phyloP scores from a whole-genome alignment of 2,329 filamentous ascomycete species.

The Trichoderma sp. region DNA sequence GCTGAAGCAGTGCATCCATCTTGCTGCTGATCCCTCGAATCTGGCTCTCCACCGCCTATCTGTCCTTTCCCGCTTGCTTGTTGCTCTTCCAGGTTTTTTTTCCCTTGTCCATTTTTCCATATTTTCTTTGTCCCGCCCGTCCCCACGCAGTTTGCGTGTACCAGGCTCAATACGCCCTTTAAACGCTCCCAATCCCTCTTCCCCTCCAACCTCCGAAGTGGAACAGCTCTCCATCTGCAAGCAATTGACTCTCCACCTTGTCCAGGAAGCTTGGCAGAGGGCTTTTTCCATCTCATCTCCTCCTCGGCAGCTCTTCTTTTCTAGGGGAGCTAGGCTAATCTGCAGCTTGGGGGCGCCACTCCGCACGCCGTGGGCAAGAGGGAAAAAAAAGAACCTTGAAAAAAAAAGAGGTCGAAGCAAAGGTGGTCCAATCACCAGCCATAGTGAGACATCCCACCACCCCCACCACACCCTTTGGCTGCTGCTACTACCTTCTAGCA shows the following conservation, averaged over 20 bases:
- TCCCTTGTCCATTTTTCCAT: background rate
- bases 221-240: background rate
- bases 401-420: slow-evolving; percentile 3
- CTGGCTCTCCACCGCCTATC: slow-evolving; percentile 7
- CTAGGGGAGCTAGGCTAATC: background rate
- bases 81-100: background rate
- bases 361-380: background rate
- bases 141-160: background rate
- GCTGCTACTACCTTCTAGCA: background rate
- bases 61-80: slow-evolving; percentile 8
- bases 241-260: background rate
- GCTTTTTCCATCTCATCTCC: background rate
- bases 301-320: background rate
- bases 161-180: slow-evolving; percentile 2
- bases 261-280: background rate
- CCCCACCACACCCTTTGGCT: slow-evolving; percentile 12
- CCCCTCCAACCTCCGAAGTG: background rate
- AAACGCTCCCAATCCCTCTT: background rate
- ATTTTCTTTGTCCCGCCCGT: background rate
- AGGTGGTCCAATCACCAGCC: slow-evolving; percentile 1
- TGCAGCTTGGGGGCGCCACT: slow-evolving; percentile 13
- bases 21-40: slow-evolving; percentile 1
- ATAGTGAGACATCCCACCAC: slow-evolving; percentile 18
- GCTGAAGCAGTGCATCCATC: background rate
- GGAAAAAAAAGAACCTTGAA: background rate